Evolutionary conservation across 2,329 filamentous ascomycete genomes (phyloP).

Genomic region (Aurifilum marmelostoma): DNA sequence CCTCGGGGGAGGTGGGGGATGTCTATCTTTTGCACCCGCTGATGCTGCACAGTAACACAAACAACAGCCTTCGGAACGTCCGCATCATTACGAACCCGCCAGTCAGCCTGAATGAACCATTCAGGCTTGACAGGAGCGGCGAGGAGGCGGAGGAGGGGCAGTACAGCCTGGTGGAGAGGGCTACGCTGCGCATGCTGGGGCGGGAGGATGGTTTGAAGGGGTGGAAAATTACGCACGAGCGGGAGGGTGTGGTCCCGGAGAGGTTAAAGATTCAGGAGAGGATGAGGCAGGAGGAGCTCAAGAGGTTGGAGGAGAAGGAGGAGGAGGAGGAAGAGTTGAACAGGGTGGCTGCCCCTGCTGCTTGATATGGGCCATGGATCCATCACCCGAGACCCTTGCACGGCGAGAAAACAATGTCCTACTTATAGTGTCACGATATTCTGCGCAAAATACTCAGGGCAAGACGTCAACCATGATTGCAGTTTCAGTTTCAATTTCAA

Average conservation of each 20-base stretch:
- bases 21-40: slow-evolving; percentile 63
- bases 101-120: slow-evolving; percentile 54
- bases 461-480: not conserved
- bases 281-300: slow-evolving; percentile 55
- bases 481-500: not conserved
- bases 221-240: slow-evolving; percentile 55
- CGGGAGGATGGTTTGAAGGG: slow-evolving; percentile 48
- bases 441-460: not conserved
- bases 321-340: not conserved
- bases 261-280: slow-evolving; percentile 50
- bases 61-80: slow-evolving; percentile 44
- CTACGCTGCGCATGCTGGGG: slow-evolving; percentile 55
- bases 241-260: slow-evolving; percentile 55
- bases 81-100: slow-evolving; percentile 62
- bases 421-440: not conserved
- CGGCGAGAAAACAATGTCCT: too few species aligned
- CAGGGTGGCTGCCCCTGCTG: not conserved
- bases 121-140: slow-evolving; percentile 50
- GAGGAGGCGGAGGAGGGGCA: slow-evolving; percentile 41
- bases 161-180: slow-evolving; percentile 60
- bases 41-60: slow-evolving; percentile 60
- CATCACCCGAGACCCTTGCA: not conserved
- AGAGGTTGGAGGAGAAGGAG: slow-evolving; percentile 44
- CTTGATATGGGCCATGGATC: not conserved
- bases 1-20: slow-evolving; percentile 56